Evolutionary conservation across 345 rosid species (phyloP).

Genomic region (Linum usitatissimum): DNA sequence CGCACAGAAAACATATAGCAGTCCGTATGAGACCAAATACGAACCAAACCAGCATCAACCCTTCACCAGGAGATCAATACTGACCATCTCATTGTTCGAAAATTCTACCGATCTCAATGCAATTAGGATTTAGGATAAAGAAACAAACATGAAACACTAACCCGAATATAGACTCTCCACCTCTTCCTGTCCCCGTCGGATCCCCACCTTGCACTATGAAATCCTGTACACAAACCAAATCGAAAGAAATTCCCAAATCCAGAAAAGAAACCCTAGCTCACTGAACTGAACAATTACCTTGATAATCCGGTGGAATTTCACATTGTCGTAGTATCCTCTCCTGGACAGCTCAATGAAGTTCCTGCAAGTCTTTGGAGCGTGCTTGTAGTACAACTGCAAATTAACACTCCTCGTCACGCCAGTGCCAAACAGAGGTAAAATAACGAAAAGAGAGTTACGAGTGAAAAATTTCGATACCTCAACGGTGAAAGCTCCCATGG

Average conservation of each 20-base stretch:
- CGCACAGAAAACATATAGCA: neutral
- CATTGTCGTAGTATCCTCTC: constrained; percentile 75
- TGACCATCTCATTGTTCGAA: too few relatives aligned
- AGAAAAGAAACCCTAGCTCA: neutral
- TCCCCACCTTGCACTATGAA: constrained; percentile 98
- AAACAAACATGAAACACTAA: constrained; percentile 15
- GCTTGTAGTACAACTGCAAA: constrained; percentile 68
- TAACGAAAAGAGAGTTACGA: too few relatives aligned
- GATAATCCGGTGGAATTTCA: constrained; percentile 74
- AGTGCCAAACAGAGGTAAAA: neutral
- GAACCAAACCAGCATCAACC: neutral
- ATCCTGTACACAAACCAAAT: constrained; percentile 40
- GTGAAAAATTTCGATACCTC: constrained; percentile 39
- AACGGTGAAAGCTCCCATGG: constrained; percentile 80
- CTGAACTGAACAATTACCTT: constrained; percentile 36
- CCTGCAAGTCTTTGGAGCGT: constrained; percentile 89
- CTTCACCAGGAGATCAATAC: neutral
- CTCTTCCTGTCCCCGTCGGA: constrained; percentile 96
- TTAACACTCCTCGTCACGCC: neutral
- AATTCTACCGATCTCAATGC: too few relatives aligned
- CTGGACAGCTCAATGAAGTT: constrained; percentile 84
- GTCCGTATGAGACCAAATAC: neutral
- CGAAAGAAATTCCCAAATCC: neutral
- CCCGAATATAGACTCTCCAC: constrained; percentile 92
- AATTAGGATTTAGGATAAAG: neutral